Evolutionary conservation across 139 green algal genomes (phyloP), one percentile per base, ranked within the genome.

Genomic region (Edaphochlamys debaryana): DNA sequence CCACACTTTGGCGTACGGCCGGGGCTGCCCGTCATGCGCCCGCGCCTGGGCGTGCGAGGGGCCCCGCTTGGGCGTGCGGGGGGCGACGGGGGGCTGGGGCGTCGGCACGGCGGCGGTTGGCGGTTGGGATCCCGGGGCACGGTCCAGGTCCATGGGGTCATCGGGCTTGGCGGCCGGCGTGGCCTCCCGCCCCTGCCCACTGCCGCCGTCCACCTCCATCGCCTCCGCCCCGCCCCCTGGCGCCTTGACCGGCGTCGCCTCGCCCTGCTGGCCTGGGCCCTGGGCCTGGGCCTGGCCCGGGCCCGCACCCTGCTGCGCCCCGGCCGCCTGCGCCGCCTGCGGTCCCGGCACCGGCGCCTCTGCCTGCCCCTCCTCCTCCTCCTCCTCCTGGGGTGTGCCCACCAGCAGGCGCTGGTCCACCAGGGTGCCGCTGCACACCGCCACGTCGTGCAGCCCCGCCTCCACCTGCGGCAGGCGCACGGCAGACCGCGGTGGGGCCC

Each of bases 401-500:
- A 87, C 68, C 48, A 87, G 45, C 64, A 87, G 52, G 42, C 70
- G 48, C 63, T 87, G 82, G 9, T 32, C 6, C 72, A 84, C 75
- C 67, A 90, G 75, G 45, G 37, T 62, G 5, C 86, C 86, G 20
- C 50, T 80, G 74, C 74, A 82, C 50, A 90, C 86, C 32, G 75
- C 86, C 45, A 66, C 45, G 69, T 90, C 48, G 1, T 75, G 32
- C 4, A 79, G 79, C 34, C 58, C 60, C 45, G 82, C 75, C 36
- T 64, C 67, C 37, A 90, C 60, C 22, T 77, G 66, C 66, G n/a
- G 63, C 11, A 3, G 60, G 13, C n/a, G n/a, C 11, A 54, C 45
- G 45, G 45, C 45, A 13, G 45, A 54, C n/a, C n/a, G n/a, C n/a
- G n/a, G n/a, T n/a, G n/a, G n/a, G n/a, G n/a, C n/a, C n/a, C n/a